These are phyloP conservation scores for Penicillium sp. DNA, from an alignment of 2,329 filamentous ascomycete genomes.

Conservation along the genomic window DNA sequence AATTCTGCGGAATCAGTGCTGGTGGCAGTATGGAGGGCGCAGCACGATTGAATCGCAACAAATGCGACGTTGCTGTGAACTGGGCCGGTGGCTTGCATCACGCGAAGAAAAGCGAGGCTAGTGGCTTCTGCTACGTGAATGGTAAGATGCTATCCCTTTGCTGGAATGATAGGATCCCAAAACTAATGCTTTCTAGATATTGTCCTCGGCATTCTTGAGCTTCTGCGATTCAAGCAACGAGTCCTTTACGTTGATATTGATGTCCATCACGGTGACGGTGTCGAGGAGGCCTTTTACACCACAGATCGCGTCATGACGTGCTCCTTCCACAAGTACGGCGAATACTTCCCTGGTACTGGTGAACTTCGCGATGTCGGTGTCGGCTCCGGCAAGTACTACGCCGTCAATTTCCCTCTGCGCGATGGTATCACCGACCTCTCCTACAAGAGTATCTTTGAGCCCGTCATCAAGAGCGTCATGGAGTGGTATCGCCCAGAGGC, in stretches of 20 bases:
- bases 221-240: conserved; percentile 60
- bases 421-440: conserved; percentile 65
- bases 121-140: conserved; percentile 98
- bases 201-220: conserved; percentile 61
- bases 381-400: conserved; percentile 62
- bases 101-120: conserved; percentile 90
- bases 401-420: conserved; percentile 65
- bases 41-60: conserved; percentile 62
- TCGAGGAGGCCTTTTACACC: conserved; percentile 68
- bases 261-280: conserved; percentile 64
- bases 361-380: conserved; percentile 66
- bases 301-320: conserved; percentile 68
- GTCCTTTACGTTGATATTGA: conserved; percentile 65
- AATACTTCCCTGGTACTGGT: conserved; percentile 67
- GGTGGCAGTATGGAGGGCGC: conserved; percentile 68
- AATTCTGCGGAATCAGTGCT: conserved; percentile 66
- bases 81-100: conserved; percentile 97
- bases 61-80: conserved; percentile 66
- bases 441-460: conserved; percentile 66
- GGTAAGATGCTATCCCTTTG: conserved; percentile 38
- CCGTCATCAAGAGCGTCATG: conserved; percentile 64
- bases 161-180: background rate
- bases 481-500: conserved; percentile 64
- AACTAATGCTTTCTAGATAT: conserved; percentile 49
- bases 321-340: conserved; percentile 69